Percentiles rank a stretch among this genome's conserved stretches.
Conservation (phyloP, 78 protist species). For the slime mould (Dictyostelium discoideum) region dicty_2.7 NC_007090.3:1259501-1260000, state of each 20-base stretch:
- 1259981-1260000: constrained; percentile 21
- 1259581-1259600: not conserved
- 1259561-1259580: not conserved
- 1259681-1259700: not conserved
- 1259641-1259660: not conserved
- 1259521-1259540: not conserved
- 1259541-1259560: not conserved
- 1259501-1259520: not conserved
- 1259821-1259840: constrained; percentile 33
- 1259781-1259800: constrained; percentile 1
- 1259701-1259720: not conserved
- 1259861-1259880: constrained; percentile 58
- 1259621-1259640: constrained; percentile 5
- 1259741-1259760: not conserved
- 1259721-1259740: not conserved
- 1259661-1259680: not conserved
- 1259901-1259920: constrained; percentile 22
- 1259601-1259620: not conserved
- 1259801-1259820: constrained; percentile 20
- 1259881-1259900: constrained; percentile 31
- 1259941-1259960: constrained; percentile 17
- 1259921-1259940: constrained; percentile 53
- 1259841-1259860: constrained; percentile 33
- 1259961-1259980: constrained; percentile 63
- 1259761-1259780: not conserved